phyloP scores from a whole-genome alignment of 169 alveolate species.

The Cryptosporidium bovis region DNA sequence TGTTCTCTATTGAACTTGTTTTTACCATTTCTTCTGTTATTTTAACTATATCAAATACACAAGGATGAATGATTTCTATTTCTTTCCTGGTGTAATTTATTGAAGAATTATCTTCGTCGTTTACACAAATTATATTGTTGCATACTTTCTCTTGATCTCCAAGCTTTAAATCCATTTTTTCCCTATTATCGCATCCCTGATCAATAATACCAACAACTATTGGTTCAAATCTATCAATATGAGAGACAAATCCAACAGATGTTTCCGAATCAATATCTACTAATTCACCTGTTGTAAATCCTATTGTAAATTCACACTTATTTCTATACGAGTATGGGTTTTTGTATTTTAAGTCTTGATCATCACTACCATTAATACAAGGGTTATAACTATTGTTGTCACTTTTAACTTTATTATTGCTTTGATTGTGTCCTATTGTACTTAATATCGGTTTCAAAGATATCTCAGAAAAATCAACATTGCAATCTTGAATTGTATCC shows the following conservation, averaged over 20 bases:
- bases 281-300: constrained; percentile 38
- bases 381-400: no score
- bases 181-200: constrained; percentile 34
- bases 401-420: not conserved
- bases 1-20: constrained; percentile 8
- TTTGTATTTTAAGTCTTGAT: no score
- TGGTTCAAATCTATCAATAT: constrained; percentile 68
- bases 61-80: constrained; percentile 28
- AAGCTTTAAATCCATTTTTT: constrained; percentile 3
- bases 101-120: not conserved
- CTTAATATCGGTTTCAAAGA: constrained; percentile 3
- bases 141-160: not conserved
- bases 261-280: constrained; percentile 53
- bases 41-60: constrained; percentile 23
- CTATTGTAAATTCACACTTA: constrained; percentile 79
- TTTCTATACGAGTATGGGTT: constrained; percentile 75
- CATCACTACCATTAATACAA: no score
- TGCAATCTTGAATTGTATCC: no score
- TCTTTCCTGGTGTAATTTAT: not conserved
- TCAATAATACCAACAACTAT: constrained; percentile 21
- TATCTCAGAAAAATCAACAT: not conserved
- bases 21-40: constrained; percentile 20
- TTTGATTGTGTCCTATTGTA: not conserved
- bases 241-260: constrained; percentile 57
- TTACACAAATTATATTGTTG: no score